phyloP scores from a whole-genome alignment of 768 basidiomycete species.

The Terana coerulea region DNA sequence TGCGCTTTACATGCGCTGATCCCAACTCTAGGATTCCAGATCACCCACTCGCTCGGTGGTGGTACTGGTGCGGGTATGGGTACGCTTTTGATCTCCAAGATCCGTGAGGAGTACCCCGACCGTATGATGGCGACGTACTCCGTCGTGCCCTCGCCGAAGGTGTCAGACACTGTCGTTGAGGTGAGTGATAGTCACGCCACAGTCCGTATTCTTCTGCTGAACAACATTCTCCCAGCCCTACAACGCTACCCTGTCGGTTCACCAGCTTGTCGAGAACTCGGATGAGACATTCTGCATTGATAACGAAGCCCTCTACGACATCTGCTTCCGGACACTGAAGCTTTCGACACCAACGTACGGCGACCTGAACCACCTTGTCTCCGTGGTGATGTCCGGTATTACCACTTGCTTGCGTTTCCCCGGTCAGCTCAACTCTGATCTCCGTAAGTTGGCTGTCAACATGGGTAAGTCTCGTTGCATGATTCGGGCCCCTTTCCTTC shows the following conservation, averaged over 20 bases:
- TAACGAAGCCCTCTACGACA: slow-evolving; percentile 98
- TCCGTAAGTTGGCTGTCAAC: slow-evolving; percentile 98
- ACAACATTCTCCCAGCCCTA: slow-evolving; percentile 62
- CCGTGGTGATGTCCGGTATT: slow-evolving; percentile 97
- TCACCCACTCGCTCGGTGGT: slow-evolving; percentile 98
- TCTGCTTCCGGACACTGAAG: slow-evolving; percentile 98
- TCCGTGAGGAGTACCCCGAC: slow-evolving; percentile 98
- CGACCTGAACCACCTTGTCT: slow-evolving; percentile 97
- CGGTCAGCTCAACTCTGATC: slow-evolving; percentile 98
- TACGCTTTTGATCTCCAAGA: slow-evolving; percentile 97
- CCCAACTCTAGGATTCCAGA: slow-evolving; percentile 78
- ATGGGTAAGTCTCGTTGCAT: slow-evolving; percentile 64
- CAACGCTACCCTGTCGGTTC: slow-evolving; percentile 97
- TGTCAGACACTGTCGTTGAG: slow-evolving; percentile 98
- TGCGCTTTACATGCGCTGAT: slow-evolving; percentile 12
- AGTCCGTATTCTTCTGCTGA: neutral
- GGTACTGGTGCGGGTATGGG: slow-evolving; percentile 99
- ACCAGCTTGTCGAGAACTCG: slow-evolving; percentile 99
- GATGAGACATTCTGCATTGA: slow-evolving; percentile 99
- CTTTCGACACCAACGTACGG: slow-evolving; percentile 94
- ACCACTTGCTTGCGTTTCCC: slow-evolving; percentile 99
- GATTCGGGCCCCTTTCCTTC: neutral
- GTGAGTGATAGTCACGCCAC: slow-evolving; percentile 31
- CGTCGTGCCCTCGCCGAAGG: slow-evolving; percentile 95
- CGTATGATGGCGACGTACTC: slow-evolving; percentile 99